Evolutionary conservation across 2,329 filamentous ascomycete species (phyloP).

Genomic region (Orbilia quercus): DNA sequence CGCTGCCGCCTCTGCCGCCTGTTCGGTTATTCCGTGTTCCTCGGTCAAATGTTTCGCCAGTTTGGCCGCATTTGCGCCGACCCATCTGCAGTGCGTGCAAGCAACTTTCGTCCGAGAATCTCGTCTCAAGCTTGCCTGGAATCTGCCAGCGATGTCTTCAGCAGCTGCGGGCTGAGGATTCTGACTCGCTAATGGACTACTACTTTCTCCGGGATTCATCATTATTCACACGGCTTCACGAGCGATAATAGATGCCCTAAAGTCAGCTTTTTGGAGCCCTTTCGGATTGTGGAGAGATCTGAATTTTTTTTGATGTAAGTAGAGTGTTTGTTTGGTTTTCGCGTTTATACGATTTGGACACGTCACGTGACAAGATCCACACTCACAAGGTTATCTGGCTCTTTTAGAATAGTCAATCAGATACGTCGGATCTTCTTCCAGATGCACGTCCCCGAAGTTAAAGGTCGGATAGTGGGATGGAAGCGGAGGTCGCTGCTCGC

Average conservation of each 20-base stretch:
- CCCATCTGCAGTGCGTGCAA: constrained; percentile 30
- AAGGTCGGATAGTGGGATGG: no score
- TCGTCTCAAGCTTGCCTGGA: constrained; percentile 23
- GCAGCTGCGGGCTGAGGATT: neutral
- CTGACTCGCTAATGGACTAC: constrained; percentile 7
- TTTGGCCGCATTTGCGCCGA: constrained; percentile 1
- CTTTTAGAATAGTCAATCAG: neutral
- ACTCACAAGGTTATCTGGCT: constrained; percentile 19
- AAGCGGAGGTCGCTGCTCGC: neutral
- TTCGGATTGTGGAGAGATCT: no score
- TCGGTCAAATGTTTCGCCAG: constrained; percentile 24
- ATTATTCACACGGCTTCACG: no score
- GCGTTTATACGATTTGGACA: no score
- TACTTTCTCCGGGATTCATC: neutral
- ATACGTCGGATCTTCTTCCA: neutral
- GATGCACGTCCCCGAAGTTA: neutral
- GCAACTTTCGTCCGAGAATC: constrained; percentile 18
- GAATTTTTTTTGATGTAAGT: no score
- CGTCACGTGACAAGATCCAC: neutral
- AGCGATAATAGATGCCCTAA: no score
- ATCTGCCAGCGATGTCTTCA: constrained; percentile 8
- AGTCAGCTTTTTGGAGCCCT: no score
- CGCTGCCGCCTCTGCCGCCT: neutral
- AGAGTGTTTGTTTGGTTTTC: no score
- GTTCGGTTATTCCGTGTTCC: constrained; percentile 20